Evolutionary conservation across 2,329 filamentous ascomycete species (phyloP).

Genomic region (Aureobasidium sp.): DNA sequence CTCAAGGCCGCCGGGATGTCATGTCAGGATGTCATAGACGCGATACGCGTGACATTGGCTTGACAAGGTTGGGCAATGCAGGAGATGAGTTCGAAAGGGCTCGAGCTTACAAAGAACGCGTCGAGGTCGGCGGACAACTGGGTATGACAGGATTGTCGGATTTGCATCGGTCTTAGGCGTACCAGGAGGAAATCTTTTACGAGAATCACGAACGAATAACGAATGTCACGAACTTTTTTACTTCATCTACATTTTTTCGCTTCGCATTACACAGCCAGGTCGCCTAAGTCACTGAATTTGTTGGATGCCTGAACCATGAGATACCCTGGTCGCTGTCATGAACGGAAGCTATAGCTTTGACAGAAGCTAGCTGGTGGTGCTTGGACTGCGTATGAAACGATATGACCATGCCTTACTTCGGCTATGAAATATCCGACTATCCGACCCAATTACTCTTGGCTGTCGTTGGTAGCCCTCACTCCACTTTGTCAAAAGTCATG

Average conservation of each 20-base stretch:
- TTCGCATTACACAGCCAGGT: too few species aligned
- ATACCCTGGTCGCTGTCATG: slow-evolving; percentile 1
- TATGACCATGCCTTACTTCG: background rate
- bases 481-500: background rate
- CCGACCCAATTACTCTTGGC: too few species aligned
- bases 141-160: background rate
- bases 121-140: background rate
- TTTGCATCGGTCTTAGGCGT: background rate
- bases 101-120: background rate
- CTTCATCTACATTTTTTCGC: background rate
- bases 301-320: background rate
- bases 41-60: background rate
- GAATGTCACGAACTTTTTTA: background rate
- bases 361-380: background rate
- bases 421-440: background rate
- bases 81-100: background rate
- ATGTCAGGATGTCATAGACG: background rate
- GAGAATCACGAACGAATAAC: slow-evolving; percentile 4
- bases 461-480: background rate
- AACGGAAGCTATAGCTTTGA: slow-evolving; percentile 1
- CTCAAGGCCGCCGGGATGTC: background rate
- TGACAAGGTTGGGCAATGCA: background rate
- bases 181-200: background rate
- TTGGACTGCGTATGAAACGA: slow-evolving; percentile 5
- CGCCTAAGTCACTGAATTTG: background rate